Conservation (phyloP, 768 basidiomycete genomes). For the Lyophyllum semitale region DNA sequence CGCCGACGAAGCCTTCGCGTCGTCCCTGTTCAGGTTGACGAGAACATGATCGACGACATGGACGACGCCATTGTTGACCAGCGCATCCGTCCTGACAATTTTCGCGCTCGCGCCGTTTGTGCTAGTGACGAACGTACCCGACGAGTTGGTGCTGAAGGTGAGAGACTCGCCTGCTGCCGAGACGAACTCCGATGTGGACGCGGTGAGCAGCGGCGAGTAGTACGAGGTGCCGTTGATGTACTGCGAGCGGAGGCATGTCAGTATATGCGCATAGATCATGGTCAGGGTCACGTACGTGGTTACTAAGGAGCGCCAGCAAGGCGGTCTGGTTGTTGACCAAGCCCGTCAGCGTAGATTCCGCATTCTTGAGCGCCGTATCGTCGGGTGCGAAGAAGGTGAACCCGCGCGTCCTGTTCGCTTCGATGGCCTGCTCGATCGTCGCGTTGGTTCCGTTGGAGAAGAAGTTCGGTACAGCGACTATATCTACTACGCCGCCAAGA, state of each 20-base stretch:
- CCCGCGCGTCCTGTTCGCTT: slow-evolving; percentile 39
- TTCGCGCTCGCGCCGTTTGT: slow-evolving; percentile 40
- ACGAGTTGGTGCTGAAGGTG: slow-evolving; percentile 51
- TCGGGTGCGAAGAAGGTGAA: slow-evolving; percentile 71
- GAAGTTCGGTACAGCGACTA: slow-evolving; percentile 22
- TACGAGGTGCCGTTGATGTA: slow-evolving; percentile 68
- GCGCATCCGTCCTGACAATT: slow-evolving; percentile 59
- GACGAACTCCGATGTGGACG: slow-evolving; percentile 32
- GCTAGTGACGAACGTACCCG: slow-evolving; percentile 56
- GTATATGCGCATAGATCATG: neutral
- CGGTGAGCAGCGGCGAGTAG: slow-evolving; percentile 54
- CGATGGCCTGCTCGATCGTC: slow-evolving; percentile 35
- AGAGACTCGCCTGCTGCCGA: slow-evolving; percentile 61
- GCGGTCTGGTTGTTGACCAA: slow-evolving; percentile 47
- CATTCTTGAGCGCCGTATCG: slow-evolving; percentile 46
- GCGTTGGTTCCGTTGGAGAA: slow-evolving; percentile 32
- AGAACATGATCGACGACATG: slow-evolving; percentile 63
- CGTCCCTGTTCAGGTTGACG: slow-evolving; percentile 42
- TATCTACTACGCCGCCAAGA: slow-evolving; percentile 32
- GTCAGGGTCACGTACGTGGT: slow-evolving; percentile 51
- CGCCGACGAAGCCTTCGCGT: slow-evolving; percentile 52
- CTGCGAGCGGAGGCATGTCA: slow-evolving; percentile 26
- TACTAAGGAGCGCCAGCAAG: slow-evolving; percentile 46
- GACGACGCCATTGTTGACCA: slow-evolving; percentile 68
- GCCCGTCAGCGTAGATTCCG: slow-evolving; percentile 31